Base-by-base conservation (phyloP, 495 filamentous ascomycete genomes). In the Penicillium bovifimosum region DNA sequence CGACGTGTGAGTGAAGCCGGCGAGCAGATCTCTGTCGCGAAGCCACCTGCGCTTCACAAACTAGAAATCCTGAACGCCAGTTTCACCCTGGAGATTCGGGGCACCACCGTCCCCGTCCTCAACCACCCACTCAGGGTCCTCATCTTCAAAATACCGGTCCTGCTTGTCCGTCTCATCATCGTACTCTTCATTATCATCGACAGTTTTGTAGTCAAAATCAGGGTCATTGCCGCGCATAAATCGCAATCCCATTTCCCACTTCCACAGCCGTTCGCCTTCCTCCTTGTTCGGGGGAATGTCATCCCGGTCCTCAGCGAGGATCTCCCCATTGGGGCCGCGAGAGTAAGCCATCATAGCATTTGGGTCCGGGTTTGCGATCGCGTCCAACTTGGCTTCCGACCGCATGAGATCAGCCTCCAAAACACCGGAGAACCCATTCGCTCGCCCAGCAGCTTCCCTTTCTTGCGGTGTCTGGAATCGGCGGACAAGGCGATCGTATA, bases 61-160 rank as follows among this genome's bases (percentile, higher is more conserved):
- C 79, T 67, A 93, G 52, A 84, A 95, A 67, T 95, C 89, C 62
- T 92, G 87, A 32, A 92, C 72, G 1, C 89, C 89, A 16, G 88
- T 92, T 69, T 92, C 82, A 4, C 88, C 86, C 24, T 67, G 69
- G 14, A 86, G 59, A 18, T 62, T 61, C 9, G 66, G 56, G 34
- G 47, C 60, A 17, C 61, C 34, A 46, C 68, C 67, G 4, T 63
- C 73, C 14, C 69, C 71, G n/a, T 67, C 73, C 32, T 76, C 82
- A 47, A 75, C 67, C 8, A 79, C 61, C 81, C 81, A 88, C 29
- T 73, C 74, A 1, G 85, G 81, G 43, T 86, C 83, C 68, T 91
- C 86, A n/a, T 81, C 82, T 17, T 87, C 86, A 62, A 92, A 88
- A 71, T 86, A 93, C 40, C 74, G 73, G 32, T 92, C 86, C 44